These are phyloP conservation scores for Leccinum boreale DNA, from an alignment of 768 basidiomycete genomes.

Conservation along the genomic window DNA sequence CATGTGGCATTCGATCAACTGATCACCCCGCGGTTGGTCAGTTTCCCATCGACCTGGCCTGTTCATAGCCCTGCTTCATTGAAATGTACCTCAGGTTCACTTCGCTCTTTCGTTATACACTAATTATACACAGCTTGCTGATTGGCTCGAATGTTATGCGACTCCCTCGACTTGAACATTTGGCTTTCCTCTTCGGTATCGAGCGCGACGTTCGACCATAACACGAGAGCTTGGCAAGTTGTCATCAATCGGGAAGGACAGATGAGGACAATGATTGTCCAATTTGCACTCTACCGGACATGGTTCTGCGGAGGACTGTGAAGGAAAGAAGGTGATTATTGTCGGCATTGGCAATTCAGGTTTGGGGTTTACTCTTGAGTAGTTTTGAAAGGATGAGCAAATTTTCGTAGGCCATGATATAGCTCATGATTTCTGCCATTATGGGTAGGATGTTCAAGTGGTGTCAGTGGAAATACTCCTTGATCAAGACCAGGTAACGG, in stretches of 20 bases:
- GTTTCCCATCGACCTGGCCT: conserved; percentile 55
- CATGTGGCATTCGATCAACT: neutral
- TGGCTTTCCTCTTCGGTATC: conserved; percentile 50
- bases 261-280: conserved; percentile 31
- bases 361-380: conserved; percentile 11
- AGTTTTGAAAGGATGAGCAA: neutral
- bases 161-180: conserved; percentile 56
- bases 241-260: conserved; percentile 30
- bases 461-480: too few relatives aligned
- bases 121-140: conserved; percentile 41
- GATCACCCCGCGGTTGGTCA: conserved; percentile 14
- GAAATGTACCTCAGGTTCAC: conserved; percentile 35
- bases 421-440: conserved; percentile 29
- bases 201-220: conserved; percentile 33
- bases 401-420: conserved; percentile 34
- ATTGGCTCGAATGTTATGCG: conserved; percentile 64
- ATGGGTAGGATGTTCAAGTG: too few relatives aligned
- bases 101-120: neutral
- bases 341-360: conserved; percentile 64
- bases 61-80: conserved; percentile 42
- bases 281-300: conserved; percentile 51
- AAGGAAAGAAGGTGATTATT: conserved; percentile 62
- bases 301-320: conserved; percentile 41
- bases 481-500: too few relatives aligned
- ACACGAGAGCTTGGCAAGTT: conserved; percentile 42